Evolutionary conservation across 768 basidiomycete genomes (phyloP).

Genomic region (Porpolomopsis calyptriformis): DNA sequence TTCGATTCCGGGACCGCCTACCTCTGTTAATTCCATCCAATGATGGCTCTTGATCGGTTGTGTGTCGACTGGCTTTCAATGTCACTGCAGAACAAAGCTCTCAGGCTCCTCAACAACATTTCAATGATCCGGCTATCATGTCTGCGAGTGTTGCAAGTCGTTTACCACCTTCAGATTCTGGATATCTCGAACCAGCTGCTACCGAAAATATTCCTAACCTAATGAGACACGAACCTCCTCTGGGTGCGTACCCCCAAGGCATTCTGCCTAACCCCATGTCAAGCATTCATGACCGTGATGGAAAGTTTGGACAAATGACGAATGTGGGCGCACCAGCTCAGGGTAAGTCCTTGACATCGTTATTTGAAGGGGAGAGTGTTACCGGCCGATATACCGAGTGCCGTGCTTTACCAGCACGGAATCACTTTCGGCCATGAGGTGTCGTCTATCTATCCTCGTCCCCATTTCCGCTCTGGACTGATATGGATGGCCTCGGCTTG

Average conservation of each 20-base stretch:
- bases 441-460: conserved; percentile 25
- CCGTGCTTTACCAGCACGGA: conserved; percentile 86
- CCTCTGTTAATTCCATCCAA: conserved; percentile 16
- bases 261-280: conserved; percentile 5
- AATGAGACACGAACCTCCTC: conserved; percentile 49
- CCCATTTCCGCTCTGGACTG: conserved; percentile 28
- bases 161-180: background rate
- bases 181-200: conserved; percentile 13
- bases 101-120: conserved; percentile 29
- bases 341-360: conserved; percentile 55
- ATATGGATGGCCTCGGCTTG: conserved; percentile 25
- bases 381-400: conserved; percentile 75
- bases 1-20: conserved; percentile 19
- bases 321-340: conserved; percentile 34
- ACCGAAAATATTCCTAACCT: conserved; percentile 23
- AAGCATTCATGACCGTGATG: conserved; percentile 9
- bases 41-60: conserved; percentile 1
- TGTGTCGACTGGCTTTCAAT: too few species aligned
- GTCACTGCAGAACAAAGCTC: conserved; percentile 6
- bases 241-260: conserved; percentile 38
- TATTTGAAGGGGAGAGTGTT: conserved; percentile 55
- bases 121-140: conserved; percentile 74
- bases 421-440: conserved; percentile 61
- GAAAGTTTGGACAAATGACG: conserved; percentile 11
- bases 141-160: conserved; percentile 50